A percentile compares a stretch with the other conserved stretches of the same genome.
Evolutionary conservation across 108 stramenopile species (phyloP).

Genomic region (Cyclotella choctawhatcheeana): DNA sequence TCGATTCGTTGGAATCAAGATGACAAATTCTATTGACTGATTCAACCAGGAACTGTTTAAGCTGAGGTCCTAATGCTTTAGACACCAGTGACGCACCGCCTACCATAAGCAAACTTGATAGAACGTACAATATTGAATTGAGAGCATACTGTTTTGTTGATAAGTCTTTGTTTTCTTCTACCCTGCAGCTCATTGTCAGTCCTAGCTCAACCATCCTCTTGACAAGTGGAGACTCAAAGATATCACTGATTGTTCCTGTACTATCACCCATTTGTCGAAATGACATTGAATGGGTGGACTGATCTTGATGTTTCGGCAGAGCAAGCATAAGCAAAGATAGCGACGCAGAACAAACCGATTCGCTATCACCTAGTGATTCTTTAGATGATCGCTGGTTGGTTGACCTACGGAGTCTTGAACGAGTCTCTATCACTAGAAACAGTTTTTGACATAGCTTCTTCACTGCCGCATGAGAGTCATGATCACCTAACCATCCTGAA

Average conservation of each 20-base stretch:
- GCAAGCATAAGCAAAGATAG: constrained; percentile 38
- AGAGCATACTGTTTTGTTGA: constrained; percentile 14
- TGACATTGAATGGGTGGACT: constrained; percentile 23
- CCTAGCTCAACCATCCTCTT: constrained; percentile 40
- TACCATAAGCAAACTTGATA: constrained; percentile 30
- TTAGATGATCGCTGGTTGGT: constrained; percentile 24
- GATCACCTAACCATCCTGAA: constrained; percentile 38
- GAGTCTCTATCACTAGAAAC: constrained; percentile 40
- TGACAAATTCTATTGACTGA: constrained; percentile 15
- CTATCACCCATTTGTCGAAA: constrained; percentile 47
- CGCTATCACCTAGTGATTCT: constrained; percentile 36
- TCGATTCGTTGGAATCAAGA: not conserved
- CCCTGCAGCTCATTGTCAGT: constrained; percentile 19
- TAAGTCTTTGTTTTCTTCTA: not conserved
- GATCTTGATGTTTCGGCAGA: constrained; percentile 29
- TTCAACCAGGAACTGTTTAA: constrained; percentile 36
- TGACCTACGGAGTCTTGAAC: constrained; percentile 32
- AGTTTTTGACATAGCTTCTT: constrained; percentile 48
- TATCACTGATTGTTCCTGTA: constrained; percentile 34
- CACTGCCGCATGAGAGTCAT: constrained; percentile 13
- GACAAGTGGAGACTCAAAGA: constrained; percentile 47
- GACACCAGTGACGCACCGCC: constrained; percentile 32
- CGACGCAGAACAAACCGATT: constrained; percentile 39
- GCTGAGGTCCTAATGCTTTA: constrained; percentile 8
- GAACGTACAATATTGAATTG: constrained; percentile 22